A percentile compares a stretch with the other conserved stretches of the same genome.
Conservation (phyloP, 169 alveolate species). For the Cryptosporidium sp. region DNA sequence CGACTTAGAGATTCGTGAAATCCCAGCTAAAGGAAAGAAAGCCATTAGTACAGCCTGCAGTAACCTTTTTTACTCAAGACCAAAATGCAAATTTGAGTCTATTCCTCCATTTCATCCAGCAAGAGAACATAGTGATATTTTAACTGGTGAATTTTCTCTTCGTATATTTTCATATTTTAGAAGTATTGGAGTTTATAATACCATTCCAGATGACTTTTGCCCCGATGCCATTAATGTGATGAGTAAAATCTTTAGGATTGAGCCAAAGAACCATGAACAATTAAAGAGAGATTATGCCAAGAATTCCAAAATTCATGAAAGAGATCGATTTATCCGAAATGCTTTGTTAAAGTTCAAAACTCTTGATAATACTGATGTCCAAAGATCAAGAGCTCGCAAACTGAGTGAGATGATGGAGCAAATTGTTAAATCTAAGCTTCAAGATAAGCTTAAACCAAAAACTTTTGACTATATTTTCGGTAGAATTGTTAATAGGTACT, state of each 20-base stretch:
- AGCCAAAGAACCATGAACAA: neutral
- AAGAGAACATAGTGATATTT: constrained; percentile 47
- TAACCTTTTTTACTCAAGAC: constrained; percentile 46
- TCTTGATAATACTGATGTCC: constrained; percentile 9
- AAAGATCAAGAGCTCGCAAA: constrained; percentile 12
- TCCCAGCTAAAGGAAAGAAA: constrained; percentile 55
- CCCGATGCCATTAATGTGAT: constrained; percentile 20
- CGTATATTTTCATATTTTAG: constrained; percentile 66
- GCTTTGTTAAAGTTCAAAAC: constrained; percentile 27
- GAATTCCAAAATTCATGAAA: constrained; percentile 8
- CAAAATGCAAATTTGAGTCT: constrained; percentile 42
- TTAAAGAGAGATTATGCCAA: constrained; percentile 2
- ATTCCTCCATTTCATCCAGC: constrained; percentile 71
- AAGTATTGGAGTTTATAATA: constrained; percentile 41
- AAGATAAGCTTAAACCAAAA: constrained; percentile 41
- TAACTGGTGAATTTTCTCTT: constrained; percentile 64
- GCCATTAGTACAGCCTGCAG: constrained; percentile 65
- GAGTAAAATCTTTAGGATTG: constrained; percentile 20
- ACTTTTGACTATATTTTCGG: neutral
- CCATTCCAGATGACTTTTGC: constrained; percentile 57
- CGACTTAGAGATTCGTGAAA: constrained; percentile 35
- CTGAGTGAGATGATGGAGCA: constrained; percentile 57
- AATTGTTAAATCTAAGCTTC: constrained; percentile 33
- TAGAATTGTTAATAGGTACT: neutral
- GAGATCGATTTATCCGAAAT: constrained; percentile 33